phyloP scores from a whole-genome alignment of 73 alveolate genomes.

The Tetrahymena elliotti region DNA sequence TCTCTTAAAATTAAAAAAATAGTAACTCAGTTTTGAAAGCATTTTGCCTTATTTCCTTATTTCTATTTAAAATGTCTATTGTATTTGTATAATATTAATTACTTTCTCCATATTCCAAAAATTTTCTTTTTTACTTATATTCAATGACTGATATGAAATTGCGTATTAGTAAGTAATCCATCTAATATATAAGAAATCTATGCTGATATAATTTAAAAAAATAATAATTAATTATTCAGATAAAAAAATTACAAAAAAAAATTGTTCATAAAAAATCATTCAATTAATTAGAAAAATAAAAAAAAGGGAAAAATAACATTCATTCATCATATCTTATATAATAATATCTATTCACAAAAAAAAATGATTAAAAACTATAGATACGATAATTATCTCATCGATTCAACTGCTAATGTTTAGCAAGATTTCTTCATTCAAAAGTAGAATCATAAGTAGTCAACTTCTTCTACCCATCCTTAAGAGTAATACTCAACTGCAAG shows the following conservation, averaged over 20 bases:
- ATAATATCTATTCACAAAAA: not conserved
- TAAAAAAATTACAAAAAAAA: too few species aligned
- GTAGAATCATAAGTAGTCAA: not conserved
- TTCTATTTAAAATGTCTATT: not conserved
- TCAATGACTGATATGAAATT: not conserved
- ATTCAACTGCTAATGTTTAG: not conserved
- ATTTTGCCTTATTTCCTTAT: too few species aligned
- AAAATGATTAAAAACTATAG: not conserved
- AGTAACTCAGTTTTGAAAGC: not conserved
- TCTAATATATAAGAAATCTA: not conserved
- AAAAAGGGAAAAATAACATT: not conserved
- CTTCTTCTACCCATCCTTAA: not conserved
- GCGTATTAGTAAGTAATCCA: not conserved
- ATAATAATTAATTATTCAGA: too few species aligned
- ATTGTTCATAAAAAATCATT: too few species aligned
- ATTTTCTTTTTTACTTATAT: not conserved
- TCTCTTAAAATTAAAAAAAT: too few species aligned
- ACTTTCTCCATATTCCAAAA: too few species aligned
- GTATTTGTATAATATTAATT: too few species aligned
- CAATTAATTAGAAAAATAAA: not conserved
- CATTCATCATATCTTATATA: not conserved
- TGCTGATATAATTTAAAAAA: not conserved
- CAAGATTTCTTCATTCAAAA: not conserved
- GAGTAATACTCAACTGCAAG: not conserved
- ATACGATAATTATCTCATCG: not conserved